These are phyloP conservation scores for Recurvomyces mirabilis DNA, from an alignment of 495 filamentous ascomycete genomes.

Conservation along the genomic window DNA sequence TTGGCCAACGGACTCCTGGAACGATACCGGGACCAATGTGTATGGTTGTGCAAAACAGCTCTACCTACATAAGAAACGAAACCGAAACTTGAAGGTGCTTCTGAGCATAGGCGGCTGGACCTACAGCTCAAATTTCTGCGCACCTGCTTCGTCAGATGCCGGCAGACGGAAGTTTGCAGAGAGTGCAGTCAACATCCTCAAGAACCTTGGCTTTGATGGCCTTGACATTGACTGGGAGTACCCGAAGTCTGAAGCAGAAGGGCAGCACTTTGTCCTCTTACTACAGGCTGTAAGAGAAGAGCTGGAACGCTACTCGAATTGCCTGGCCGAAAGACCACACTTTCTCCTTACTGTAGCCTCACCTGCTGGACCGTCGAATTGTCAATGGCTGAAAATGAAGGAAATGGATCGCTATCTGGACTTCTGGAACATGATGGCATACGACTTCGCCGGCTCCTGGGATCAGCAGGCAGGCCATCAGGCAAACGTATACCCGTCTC, in stretches of 20 bases:
- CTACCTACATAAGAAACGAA: conserved; percentile 73
- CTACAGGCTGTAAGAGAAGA: conserved; percentile 53
- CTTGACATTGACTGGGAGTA: conserved; percentile 64
- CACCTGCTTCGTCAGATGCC: conserved; percentile 52
- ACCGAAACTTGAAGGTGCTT: conserved; percentile 81
- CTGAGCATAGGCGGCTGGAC: conserved; percentile 97
- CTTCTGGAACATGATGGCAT: conserved; percentile 62
- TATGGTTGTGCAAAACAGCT: conserved; percentile 94
- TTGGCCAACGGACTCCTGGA: conserved; percentile 68
- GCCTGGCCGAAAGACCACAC: conserved; percentile 37
- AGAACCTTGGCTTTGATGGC: conserved; percentile 52
- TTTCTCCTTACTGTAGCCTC: conserved; percentile 72
- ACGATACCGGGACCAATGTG: conserved; percentile 44
- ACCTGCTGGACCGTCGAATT: conserved; percentile 53
- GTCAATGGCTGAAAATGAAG: conserved; percentile 50
- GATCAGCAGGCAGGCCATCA: conserved; percentile 57
- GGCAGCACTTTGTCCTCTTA: conserved; percentile 57
- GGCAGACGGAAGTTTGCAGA: conserved; percentile 58
- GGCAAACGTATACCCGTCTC: conserved; percentile 56
- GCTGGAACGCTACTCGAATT: conserved; percentile 49
- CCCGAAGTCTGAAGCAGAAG: conserved; percentile 46
- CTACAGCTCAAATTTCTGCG: conserved; percentile 75
- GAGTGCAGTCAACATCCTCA: conserved; percentile 53
- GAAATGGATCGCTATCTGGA: conserved; percentile 69
- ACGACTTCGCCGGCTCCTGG: conserved; percentile 47